phyloP scores from a whole-genome alignment of 1,284 basidiomycete species.

The Ganoderma lucidum region DNA sequence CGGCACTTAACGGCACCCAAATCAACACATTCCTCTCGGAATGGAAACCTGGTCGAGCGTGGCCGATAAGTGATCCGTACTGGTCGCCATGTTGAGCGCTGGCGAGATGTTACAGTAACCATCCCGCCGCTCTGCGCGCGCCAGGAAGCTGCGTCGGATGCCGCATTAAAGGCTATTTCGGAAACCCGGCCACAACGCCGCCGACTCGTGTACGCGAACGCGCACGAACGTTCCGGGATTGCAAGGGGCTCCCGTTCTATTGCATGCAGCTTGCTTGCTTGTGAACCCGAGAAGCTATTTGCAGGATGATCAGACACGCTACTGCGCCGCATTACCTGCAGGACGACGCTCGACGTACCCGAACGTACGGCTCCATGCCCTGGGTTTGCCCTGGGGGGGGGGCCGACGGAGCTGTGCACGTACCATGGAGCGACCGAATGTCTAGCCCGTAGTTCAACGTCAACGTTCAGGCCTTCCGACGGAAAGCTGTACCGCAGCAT shows the following conservation, averaged over 20 bases:
- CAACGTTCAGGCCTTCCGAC: background rate
- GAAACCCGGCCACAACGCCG: background rate
- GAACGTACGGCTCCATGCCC: background rate
- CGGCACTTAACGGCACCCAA: background rate
- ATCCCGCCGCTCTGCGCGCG: background rate
- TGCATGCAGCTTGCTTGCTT: background rate
- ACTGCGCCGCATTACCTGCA: conserved; percentile 1
- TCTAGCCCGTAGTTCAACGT: background rate
- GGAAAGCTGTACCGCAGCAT: background rate
- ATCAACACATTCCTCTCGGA: background rate
- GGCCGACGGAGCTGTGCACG: background rate
- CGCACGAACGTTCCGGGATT: background rate
- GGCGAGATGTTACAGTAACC: conserved; percentile 2
- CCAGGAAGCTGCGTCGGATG: background rate
- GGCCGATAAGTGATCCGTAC: conserved; percentile 10
- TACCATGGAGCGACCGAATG: background rate
- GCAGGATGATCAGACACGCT: background rate
- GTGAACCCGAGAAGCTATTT: conserved; percentile 1
- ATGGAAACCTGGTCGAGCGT: conserved; percentile 2
- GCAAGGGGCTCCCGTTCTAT: background rate
- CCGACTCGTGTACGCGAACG: background rate
- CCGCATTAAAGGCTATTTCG: background rate
- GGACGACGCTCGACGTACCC: background rate
- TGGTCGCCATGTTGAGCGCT: background rate
- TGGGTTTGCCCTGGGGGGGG: background rate